These are phyloP conservation scores for Geotrichum armillariae DNA, from an alignment of 1,139 yeast species.

Conservation along the genomic window DNA sequence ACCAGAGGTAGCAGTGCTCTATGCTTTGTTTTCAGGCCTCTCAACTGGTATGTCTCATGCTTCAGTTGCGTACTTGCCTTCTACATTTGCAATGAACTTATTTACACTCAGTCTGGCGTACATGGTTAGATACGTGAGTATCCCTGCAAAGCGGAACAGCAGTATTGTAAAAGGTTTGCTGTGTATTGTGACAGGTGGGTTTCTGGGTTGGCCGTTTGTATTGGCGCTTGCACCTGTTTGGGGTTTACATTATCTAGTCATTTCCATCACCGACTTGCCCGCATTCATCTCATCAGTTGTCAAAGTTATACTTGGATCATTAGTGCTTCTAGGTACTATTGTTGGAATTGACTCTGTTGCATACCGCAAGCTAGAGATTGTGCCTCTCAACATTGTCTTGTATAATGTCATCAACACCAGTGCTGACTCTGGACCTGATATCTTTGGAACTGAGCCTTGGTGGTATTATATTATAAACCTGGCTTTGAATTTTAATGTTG, in stretches of 20 bases:
- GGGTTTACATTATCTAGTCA: constrained; percentile 18
- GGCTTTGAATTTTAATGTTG: constrained; percentile 67
- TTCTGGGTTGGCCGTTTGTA: constrained; percentile 92
- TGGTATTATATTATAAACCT: constrained; percentile 70
- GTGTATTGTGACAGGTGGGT: constrained; percentile 63
- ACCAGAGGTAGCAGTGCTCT: constrained; percentile 55
- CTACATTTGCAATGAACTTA: constrained; percentile 79
- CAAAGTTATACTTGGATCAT: constrained; percentile 18
- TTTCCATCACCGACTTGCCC: neutral
- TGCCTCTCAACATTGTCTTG: constrained; percentile 77
- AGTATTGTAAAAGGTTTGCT: constrained; percentile 45
- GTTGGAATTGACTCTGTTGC: constrained; percentile 61
- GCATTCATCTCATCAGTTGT: constrained; percentile 17
- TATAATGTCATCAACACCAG: constrained; percentile 79
- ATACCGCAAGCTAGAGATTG: constrained; percentile 63
- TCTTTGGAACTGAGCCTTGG: constrained; percentile 88
- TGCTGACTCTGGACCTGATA: constrained; percentile 76
- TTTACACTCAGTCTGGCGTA: constrained; percentile 55
- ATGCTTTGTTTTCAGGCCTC: constrained; percentile 47
- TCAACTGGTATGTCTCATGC: constrained; percentile 84
- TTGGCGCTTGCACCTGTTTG: constrained; percentile 50
- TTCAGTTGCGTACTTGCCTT: constrained; percentile 79
- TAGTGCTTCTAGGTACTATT: constrained; percentile 35
- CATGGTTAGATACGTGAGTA: constrained; percentile 37
- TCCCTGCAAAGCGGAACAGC: constrained; percentile 20